Evolutionary conservation across 2,329 filamentous ascomycete species (phyloP).

Genomic region (Hyphodiscus sp.): DNA sequence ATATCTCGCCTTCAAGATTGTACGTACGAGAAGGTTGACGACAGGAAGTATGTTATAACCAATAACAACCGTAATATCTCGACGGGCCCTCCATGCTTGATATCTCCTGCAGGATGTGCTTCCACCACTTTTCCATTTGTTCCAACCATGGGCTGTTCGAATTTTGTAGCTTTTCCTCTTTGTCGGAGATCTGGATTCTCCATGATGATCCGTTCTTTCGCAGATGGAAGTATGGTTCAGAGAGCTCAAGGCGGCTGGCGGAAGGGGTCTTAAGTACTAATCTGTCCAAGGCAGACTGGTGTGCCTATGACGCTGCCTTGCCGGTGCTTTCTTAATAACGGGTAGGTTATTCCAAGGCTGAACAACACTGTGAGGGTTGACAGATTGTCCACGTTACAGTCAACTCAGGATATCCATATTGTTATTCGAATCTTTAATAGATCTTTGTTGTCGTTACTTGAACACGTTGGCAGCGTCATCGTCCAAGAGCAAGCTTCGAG

Average conservation of each 20-base stretch:
- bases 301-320: conserved; percentile 7
- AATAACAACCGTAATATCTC: conserved; percentile 26
- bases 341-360: neutral
- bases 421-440: neutral
- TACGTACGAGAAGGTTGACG: conserved; percentile 26
- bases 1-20: neutral
- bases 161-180: conserved; percentile 14
- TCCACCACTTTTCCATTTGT: conserved; percentile 12
- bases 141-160: conserved; percentile 4
- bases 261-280: neutral
- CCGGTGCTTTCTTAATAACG: conserved; percentile 1
- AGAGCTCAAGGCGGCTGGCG: neutral
- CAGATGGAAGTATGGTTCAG: neutral
- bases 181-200: conserved; percentile 20
- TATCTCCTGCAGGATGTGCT: conserved; percentile 29
- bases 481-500: neutral
- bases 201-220: conserved; percentile 13
- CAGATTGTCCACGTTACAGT: neutral
- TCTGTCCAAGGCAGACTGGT: conserved; percentile 8
- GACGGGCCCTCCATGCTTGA: conserved; percentile 25
- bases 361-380: neutral
- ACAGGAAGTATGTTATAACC: conserved; percentile 25
- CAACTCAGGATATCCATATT: conserved; percentile 6
- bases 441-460: neutral
- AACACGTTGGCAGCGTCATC: neutral